A percentile compares a stretch with the other conserved stretches of the same genome.
Evolutionary conservation across 164 flowering plant species (phyloP).

Genomic region (Liquidambar formosana): DNA sequence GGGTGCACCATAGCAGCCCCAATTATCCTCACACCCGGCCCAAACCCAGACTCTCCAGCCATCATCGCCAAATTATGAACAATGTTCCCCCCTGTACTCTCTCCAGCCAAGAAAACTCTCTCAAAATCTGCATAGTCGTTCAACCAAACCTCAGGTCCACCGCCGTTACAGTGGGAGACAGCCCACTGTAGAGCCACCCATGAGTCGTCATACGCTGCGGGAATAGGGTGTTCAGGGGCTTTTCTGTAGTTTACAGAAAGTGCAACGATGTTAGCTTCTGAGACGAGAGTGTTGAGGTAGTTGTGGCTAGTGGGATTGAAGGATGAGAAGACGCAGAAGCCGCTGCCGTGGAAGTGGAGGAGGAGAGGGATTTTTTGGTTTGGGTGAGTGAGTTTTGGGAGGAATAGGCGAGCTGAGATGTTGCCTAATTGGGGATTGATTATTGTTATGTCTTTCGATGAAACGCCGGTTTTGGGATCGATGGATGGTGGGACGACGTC

Average conservation of each 20-base stretch:
- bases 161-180: conserved; percentile 24
- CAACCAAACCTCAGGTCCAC: conserved; percentile 35
- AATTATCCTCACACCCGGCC: conserved; percentile 9
- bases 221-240: conserved; percentile 29
- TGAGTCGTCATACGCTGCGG: conserved; percentile 22
- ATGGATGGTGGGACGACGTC: background rate
- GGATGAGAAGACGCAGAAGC: conserved; percentile 13
- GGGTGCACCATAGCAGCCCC: conserved; percentile 37
- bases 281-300: conserved; percentile 6
- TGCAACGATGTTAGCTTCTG: conserved; percentile 14
- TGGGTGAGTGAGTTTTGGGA: conserved; percentile 11
- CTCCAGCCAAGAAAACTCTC: conserved; percentile 37
- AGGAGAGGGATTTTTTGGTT: conserved; percentile 22
- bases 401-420: background rate
- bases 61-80: conserved; percentile 30
- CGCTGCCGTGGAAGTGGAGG: conserved; percentile 26
- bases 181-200: conserved; percentile 40
- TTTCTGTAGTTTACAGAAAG: conserved; percentile 28
- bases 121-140: conserved; percentile 25
- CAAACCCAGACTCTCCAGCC: conserved; percentile 4
- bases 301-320: conserved; percentile 12
- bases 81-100: conserved; percentile 43
- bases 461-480: too few species aligned
- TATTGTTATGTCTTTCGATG: too few species aligned
- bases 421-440: too few species aligned